Conservation (phyloP, 179 eudicot genomes). For the Nepenthes alata region DNA sequence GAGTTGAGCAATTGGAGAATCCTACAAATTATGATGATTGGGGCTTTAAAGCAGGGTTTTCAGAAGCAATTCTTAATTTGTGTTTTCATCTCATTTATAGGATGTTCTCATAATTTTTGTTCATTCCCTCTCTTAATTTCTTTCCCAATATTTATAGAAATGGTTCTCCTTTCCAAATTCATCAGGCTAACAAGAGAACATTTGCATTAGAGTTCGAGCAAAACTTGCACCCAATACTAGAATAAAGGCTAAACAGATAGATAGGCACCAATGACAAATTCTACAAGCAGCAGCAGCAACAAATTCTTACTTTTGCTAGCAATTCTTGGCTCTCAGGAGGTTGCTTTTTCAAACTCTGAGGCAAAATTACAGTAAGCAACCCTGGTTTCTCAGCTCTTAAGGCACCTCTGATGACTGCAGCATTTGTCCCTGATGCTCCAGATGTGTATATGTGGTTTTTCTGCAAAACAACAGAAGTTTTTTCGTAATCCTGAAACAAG, state of each 20-base stretch:
- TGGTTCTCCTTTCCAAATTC: neutral
- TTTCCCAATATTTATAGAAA: neutral
- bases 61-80: too few species aligned
- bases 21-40: too few species aligned
- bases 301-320: slow-evolving; percentile 65
- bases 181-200: neutral
- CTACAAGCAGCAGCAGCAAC: neutral
- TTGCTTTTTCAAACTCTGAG: slow-evolving; percentile 87
- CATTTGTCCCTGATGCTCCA: slow-evolving; percentile 96
- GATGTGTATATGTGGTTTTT: slow-evolving; percentile 96
- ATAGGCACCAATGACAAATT: too few species aligned
- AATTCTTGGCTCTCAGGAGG: slow-evolving; percentile 97
- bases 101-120: neutral
- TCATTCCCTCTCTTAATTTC: neutral
- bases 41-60: too few species aligned
- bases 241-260: neutral
- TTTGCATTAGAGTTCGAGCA: neutral
- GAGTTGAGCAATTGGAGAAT: too few species aligned
- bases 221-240: neutral
- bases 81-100: too few species aligned
- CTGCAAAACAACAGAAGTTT: slow-evolving; percentile 23
- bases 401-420: slow-evolving; percentile 99
- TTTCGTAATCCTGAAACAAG: slow-evolving; percentile 3
- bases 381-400: slow-evolving; percentile 94
- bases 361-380: slow-evolving; percentile 86